Evolutionary conservation across 495 filamentous ascomycete genomes (phyloP).

Genomic region (Penicillium fimorum): DNA sequence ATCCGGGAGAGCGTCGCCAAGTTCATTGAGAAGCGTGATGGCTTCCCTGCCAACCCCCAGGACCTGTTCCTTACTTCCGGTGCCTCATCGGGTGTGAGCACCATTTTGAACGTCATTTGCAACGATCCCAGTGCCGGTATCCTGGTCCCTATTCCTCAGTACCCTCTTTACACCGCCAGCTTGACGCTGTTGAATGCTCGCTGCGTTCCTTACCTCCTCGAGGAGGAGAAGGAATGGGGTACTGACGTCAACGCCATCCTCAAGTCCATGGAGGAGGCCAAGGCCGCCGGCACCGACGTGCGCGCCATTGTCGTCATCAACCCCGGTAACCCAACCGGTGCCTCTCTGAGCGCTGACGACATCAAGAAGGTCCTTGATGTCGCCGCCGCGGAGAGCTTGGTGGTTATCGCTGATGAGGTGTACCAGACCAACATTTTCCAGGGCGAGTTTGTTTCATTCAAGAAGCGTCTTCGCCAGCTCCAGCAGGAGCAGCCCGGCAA

Average conservation of each 20-base stretch:
- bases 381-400: constrained; percentile 80
- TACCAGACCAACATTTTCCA: constrained; percentile 98
- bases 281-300: constrained; percentile 73
- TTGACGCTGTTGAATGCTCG: constrained; percentile 79
- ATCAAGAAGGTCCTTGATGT: constrained; percentile 79
- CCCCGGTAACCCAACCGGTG: constrained; percentile 95
- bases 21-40: constrained; percentile 90
- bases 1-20: constrained; percentile 87
- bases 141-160: constrained; percentile 94
- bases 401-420: constrained; percentile 92
- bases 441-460: constrained; percentile 92
- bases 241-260: constrained; percentile 79
- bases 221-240: constrained; percentile 82
- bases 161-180: constrained; percentile 95
- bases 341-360: constrained; percentile 72
- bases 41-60: constrained; percentile 72
- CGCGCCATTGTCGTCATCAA: constrained; percentile 96
- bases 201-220: constrained; percentile 88
- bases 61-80: constrained; percentile 86
- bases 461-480: constrained; percentile 78
- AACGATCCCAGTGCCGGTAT: constrained; percentile 74
- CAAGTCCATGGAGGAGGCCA: constrained; percentile 66
- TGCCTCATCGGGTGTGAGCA: constrained; percentile 92
- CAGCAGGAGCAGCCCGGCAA: constrained; percentile 70
- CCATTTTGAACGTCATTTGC: constrained; percentile 87